phyloP scores from a whole-genome alignment of 345 rosid species.

The Aquilaria malaccensis region DNA sequence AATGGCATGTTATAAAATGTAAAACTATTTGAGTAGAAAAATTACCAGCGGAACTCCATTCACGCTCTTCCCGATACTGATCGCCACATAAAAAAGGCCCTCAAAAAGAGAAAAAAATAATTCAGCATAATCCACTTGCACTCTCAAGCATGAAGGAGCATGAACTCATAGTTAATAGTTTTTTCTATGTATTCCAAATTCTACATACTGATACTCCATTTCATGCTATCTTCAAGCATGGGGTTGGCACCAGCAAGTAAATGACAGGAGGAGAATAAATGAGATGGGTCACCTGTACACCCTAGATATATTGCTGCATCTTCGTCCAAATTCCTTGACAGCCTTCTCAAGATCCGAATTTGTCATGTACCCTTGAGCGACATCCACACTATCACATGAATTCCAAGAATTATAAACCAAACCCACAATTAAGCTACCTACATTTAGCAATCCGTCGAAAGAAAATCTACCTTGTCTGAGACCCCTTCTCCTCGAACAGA shows the following conservation, averaged over 20 bases:
- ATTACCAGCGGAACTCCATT: conserved; percentile 90
- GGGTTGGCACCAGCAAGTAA: background rate
- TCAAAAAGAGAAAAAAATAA: conserved; percentile 70
- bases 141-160: no score
- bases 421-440: background rate
- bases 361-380: conserved; percentile 66
- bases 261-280: background rate
- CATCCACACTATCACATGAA: conserved; percentile 28
- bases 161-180: background rate
- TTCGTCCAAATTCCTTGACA: conserved; percentile 54
- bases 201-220: background rate
- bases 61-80: conserved; percentile 94
- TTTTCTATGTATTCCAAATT: no score
- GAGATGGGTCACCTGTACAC: conserved; percentile 62
- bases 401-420: background rate
- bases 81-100: conserved; percentile 48
- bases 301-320: conserved; percentile 77
- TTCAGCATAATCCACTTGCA: conserved; percentile 39
- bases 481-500: conserved; percentile 29
- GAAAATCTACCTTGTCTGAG: conserved; percentile 33
- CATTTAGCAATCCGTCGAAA: background rate
- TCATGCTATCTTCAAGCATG: background rate
- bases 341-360: conserved; percentile 76
- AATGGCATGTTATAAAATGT: background rate
- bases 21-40: conserved; percentile 9